Evolutionary conservation across 2,329 filamentous ascomycete genomes (phyloP).

Genomic region (Hypoxylon rubiginosum): DNA sequence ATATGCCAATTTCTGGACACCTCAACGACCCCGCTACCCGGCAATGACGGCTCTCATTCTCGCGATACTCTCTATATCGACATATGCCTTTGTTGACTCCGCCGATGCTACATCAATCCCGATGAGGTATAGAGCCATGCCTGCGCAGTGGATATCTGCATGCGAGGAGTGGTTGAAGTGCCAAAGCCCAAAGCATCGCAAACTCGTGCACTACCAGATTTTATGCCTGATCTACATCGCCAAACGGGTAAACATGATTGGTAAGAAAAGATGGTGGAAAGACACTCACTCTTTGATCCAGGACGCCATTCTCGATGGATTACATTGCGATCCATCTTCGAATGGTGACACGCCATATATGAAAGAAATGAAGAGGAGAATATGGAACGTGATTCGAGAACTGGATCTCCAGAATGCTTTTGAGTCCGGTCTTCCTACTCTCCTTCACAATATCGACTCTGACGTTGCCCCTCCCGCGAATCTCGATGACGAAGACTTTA

Average conservation of each 20-base stretch:
- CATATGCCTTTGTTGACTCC: constrained; percentile 22
- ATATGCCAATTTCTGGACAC: constrained; percentile 39
- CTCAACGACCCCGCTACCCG: constrained; percentile 20
- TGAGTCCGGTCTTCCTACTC: constrained; percentile 44
- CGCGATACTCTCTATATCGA: constrained; percentile 45
- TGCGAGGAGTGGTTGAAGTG: constrained; percentile 44
- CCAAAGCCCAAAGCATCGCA: constrained; percentile 41
- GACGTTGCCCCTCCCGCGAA: constrained; percentile 42
- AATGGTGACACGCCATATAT: constrained; percentile 30
- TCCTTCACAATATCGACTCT: constrained; percentile 42
- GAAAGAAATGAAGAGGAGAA: constrained; percentile 46
- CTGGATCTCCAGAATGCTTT: constrained; percentile 47
- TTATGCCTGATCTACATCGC: constrained; percentile 47
- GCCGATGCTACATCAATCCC: constrained; percentile 20
- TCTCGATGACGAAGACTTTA: constrained; percentile 44
- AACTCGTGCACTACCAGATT: constrained; percentile 45
- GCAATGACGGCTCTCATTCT: constrained; percentile 50
- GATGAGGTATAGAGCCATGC: constrained; percentile 26
- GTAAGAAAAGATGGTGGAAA: constrained; percentile 49
- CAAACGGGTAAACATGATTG: constrained; percentile 44
- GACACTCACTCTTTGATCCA: constrained; percentile 47
- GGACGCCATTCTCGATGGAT: constrained; percentile 44
- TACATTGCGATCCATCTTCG: constrained; percentile 41
- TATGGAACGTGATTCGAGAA: constrained; percentile 46
- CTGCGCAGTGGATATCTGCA: constrained; percentile 42